Base-by-base conservation (phyloP, 192 early-diverging fungal genomes). In the Coemansia asiatica region DNA sequence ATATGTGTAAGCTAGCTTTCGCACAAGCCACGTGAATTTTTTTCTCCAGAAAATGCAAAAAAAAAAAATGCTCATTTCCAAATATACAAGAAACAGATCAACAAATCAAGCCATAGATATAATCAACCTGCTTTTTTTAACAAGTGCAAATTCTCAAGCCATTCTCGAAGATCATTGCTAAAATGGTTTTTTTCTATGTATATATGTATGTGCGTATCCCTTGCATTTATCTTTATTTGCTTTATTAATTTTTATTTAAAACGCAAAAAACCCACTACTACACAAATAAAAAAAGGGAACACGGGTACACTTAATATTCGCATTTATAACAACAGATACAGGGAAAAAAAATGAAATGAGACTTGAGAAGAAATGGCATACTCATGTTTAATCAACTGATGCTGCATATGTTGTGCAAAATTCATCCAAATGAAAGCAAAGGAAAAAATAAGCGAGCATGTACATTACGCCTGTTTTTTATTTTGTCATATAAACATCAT, bases 321-420 rank as follows among this genome's bases (percentile, higher is more conserved):
- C n/a, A n/a, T n/a, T n/a, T n/a, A n/a, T n/a, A n/a, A n/a, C n/a
- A n/a, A n/a, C n/a, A n/a, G n/a, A n/a, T n/a, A n/a, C n/a, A n/a
- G n/a, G 13, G 23, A 19, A 13, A 23, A 16, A 22, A 23, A 16
- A 25, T 8, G 23, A 53, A 53, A 23, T 23, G 16, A 44, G 13
- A 3, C 40, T 36, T 36, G 8, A 36, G 35, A 50, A 18, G 5
- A 50, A 50, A 53, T 22, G 50, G 25, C 50, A 53, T 53, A 22
- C 50, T 53, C 50, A 26, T 26, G 25, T 53, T 23, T 53, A 13
- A 22, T 53, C 50, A 53, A 27, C 21, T 53, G 50, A 53, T 53
- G 21, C 23, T 22, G 50, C 50, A 53, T 53, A 53, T 53, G 26
- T 53, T 7, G 50, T 13, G n/a, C n/a, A n/a, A 23, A 27, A 53